Base-by-base conservation (phyloP, 2,329 filamentous ascomycete genomes). In the Penicillium oxalicum region DNA sequence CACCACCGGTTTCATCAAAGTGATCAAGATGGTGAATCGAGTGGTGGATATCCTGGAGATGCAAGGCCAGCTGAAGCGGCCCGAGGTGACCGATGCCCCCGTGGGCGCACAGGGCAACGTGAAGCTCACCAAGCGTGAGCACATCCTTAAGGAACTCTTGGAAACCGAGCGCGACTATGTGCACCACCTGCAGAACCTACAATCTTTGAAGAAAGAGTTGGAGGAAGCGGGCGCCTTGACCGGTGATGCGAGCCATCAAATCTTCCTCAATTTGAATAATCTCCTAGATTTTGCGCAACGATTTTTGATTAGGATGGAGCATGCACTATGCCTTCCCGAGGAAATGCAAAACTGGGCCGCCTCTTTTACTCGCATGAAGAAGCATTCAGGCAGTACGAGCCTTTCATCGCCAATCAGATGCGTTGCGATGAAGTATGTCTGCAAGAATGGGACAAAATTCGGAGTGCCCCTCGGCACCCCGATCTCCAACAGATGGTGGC, bases 131-230 rank as follows among this genome's bases (percentile, higher is more conserved):
- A 81, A 88, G 65, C 85, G 90, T 57, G 88, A 96, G 61, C 87
- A 96, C 67, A 89, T 97, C 52, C 81, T 98, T 38, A 84, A 87
- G 62, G 93, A 98, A 70, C 74, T 98, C 40, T 86, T 98, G 48
- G 88, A 91, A 60, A 97, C 91, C 1, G 93, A 98, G 70, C 84
- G 93, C 54, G 96, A 96, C 70, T 98, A 98, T 61, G 93, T 97
- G 4, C 91, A 97, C 67, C 93, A 98, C 73, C 74, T 98, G 45
- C 91, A 97, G 67, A 91, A 95, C 58, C 71, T 98, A 33, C 90
- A 97, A 67, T 86, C 91, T 43, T 79, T 97, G 64, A 97, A 95
- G 73, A 91, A 88, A 70, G 82, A 86, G 25, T 77, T 97, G 47
- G 90, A 96, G 60, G 87, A 94, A 65, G 90, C 86, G 57, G 90